Conservation (phyloP, 768 basidiomycete genomes). For the Hemileccinum rubropunctum region DNA sequence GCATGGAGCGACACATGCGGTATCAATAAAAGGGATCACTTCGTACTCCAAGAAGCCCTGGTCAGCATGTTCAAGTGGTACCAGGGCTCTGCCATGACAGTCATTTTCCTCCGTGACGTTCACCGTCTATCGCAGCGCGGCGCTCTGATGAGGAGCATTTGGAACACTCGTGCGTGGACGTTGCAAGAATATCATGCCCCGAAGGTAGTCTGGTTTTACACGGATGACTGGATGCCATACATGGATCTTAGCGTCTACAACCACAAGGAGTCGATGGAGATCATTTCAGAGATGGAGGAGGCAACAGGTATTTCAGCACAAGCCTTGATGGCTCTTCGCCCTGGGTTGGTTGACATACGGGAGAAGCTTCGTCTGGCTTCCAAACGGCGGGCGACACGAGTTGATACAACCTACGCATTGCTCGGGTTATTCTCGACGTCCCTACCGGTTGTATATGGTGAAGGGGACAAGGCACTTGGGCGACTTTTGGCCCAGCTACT, state of each 20-base stretch:
- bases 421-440: not conserved
- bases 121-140: not conserved
- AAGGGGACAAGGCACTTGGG: constrained; percentile 4
- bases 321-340: constrained; percentile 1
- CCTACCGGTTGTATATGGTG: constrained; percentile 2
- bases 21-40: not conserved
- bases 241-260: not conserved
- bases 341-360: not conserved
- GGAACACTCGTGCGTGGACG: constrained; percentile 2
- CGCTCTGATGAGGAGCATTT: not conserved
- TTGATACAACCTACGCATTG: not conserved
- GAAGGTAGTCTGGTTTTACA: constrained; percentile 10
- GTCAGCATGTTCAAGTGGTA: constrained; percentile 3
- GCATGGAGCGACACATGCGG: constrained; percentile 12
- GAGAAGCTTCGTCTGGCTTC: constrained; percentile 1
- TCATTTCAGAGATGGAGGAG: not conserved
- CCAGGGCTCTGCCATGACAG: not conserved
- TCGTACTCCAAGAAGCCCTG: not conserved
- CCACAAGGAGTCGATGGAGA: not conserved
- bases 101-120: constrained; percentile 1
- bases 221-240: not conserved
- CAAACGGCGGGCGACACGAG: not conserved
- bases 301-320: not conserved
- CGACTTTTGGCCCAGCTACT: constrained; percentile 4
- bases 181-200: constrained; percentile 12